Percentiles rank a stretch among this genome's conserved stretches.
These are phyloP conservation scores for Ceratocystis papillata DNA, from an alignment of 2,329 filamentous ascomycete genomes.

Conservation along the genomic window DNA sequence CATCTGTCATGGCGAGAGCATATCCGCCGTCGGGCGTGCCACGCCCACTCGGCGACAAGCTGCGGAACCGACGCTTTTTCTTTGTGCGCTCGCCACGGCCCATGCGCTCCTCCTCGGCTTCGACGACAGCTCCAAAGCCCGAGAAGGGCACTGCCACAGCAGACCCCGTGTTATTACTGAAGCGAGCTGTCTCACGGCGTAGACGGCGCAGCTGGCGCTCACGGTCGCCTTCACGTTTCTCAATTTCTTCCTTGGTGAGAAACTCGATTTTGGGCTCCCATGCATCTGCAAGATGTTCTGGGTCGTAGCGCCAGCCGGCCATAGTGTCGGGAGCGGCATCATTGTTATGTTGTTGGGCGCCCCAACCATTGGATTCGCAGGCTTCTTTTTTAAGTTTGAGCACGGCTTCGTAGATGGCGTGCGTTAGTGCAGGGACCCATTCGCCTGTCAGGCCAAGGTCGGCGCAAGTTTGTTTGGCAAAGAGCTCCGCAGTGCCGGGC, in stretches of 20 bases:
- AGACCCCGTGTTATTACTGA: constrained; percentile 77
- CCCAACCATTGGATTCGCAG: constrained; percentile 74
- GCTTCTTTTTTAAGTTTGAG: constrained; percentile 90
- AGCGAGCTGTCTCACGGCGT: constrained; percentile 80
- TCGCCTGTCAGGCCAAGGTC: constrained; percentile 83
- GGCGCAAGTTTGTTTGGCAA: constrained; percentile 84
- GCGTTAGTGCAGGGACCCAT: constrained; percentile 88
- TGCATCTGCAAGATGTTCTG: constrained; percentile 72
- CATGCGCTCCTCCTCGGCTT: constrained; percentile 67
- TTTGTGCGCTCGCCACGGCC: constrained; percentile 86
- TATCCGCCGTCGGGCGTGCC: constrained; percentile 73
- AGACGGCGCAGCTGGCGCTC: constrained; percentile 81
- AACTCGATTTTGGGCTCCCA: constrained; percentile 76
- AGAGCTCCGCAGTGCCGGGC: constrained; percentile 80
- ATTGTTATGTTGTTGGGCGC: constrained; percentile 65
- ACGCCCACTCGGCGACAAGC: constrained; percentile 67
- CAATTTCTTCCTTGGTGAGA: constrained; percentile 89
- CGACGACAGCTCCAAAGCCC: constrained; percentile 41
- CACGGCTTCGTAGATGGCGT: constrained; percentile 93
- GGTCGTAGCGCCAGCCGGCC: constrained; percentile 91
- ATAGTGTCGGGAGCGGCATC: constrained; percentile 72
- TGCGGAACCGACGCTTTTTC: constrained; percentile 87
- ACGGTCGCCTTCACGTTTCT: constrained; percentile 88
- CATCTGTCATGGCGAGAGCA: constrained; percentile 60
- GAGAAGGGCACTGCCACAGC: constrained; percentile 58